phyloP scores from a whole-genome alignment of 2,329 filamentous ascomycete species.

The Chaetomiaceae sp. region DNA sequence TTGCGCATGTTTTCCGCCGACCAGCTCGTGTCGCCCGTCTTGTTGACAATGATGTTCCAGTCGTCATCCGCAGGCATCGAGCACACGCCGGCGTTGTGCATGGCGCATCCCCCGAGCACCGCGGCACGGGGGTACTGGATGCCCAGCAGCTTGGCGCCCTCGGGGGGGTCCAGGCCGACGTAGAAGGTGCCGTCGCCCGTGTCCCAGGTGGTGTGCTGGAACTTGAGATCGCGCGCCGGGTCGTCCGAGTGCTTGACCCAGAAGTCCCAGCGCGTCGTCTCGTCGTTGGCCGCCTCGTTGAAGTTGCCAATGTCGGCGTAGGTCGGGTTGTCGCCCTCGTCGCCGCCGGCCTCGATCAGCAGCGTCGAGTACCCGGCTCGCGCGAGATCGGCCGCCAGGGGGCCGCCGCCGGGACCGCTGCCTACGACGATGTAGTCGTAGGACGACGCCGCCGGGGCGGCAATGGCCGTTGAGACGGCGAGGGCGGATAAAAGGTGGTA shows the following conservation, averaged over 20 bases:
- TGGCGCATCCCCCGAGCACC: slow-evolving; percentile 47
- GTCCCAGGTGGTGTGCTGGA: slow-evolving; percentile 50
- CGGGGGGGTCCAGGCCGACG: slow-evolving; percentile 37
- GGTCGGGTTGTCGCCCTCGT: slow-evolving; percentile 45
- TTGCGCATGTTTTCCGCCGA: slow-evolving; percentile 54
- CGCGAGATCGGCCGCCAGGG: slow-evolving; percentile 54
- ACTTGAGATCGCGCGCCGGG: slow-evolving; percentile 43
- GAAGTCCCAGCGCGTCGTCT: slow-evolving; percentile 51
- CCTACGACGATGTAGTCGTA: slow-evolving; percentile 62
- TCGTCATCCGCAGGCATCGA: slow-evolving; percentile 57
- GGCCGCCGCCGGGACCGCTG: slow-evolving; percentile 57
- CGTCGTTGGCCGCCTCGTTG: slow-evolving; percentile 47
- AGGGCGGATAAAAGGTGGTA: slow-evolving; percentile 23
- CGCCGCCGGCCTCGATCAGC: slow-evolving; percentile 58
- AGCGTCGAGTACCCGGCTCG: slow-evolving; percentile 56
- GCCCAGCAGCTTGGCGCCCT: slow-evolving; percentile 38
- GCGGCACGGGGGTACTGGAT: slow-evolving; percentile 45
- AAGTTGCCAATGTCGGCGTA: slow-evolving; percentile 47
- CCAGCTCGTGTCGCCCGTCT: slow-evolving; percentile 61
- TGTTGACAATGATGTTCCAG: slow-evolving; percentile 50
- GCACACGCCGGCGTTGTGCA: slow-evolving; percentile 58
- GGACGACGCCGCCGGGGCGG: slow-evolving; percentile 9
- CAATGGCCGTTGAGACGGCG: slow-evolving; percentile 18
- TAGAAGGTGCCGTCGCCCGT: slow-evolving; percentile 35
- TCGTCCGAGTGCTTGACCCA: slow-evolving; percentile 55